These are phyloP conservation scores for Fragilaria radians DNA, from an alignment of 108 stramenopile species.

Conservation along the genomic window DNA sequence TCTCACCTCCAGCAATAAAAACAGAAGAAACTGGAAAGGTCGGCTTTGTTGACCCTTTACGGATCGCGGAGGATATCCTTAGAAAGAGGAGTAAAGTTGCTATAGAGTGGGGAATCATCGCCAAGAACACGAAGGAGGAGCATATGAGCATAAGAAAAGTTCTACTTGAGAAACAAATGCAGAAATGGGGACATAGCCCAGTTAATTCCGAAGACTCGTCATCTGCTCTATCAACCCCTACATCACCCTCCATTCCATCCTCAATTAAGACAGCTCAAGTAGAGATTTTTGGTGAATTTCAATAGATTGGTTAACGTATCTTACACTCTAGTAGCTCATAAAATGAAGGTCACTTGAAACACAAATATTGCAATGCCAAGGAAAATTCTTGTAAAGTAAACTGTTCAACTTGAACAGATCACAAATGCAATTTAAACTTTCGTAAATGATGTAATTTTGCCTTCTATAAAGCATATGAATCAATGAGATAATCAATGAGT, in stretches of 20 bases:
- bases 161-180: slow-evolving; percentile 33
- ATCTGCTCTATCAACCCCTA: not conserved
- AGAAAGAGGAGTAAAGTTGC: slow-evolving; percentile 45
- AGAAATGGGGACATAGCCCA: slow-evolving; percentile 1
- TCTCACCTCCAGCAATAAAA: slow-evolving; percentile 46
- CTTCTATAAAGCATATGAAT: too few species aligned
- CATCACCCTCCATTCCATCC: too few species aligned
- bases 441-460: too few species aligned
- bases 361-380: too few species aligned
- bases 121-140: slow-evolving; percentile 39
- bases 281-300: slow-evolving; percentile 1
- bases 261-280: too few species aligned
- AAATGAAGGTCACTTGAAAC: too few species aligned
- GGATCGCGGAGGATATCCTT: slow-evolving; percentile 54
- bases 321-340: too few species aligned
- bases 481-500: too few species aligned
- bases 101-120: slow-evolving; percentile 48
- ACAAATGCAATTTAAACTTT: too few species aligned
- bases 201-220: not conserved
- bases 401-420: too few species aligned
- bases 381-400: too few species aligned
- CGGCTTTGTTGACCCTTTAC: slow-evolving; percentile 44
- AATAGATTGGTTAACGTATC: too few species aligned
- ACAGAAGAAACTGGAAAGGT: slow-evolving; percentile 15
- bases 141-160: slow-evolving; percentile 50